Base-by-base conservation (phyloP, 441 rosid species). In the Viola pubescens region DNA sequence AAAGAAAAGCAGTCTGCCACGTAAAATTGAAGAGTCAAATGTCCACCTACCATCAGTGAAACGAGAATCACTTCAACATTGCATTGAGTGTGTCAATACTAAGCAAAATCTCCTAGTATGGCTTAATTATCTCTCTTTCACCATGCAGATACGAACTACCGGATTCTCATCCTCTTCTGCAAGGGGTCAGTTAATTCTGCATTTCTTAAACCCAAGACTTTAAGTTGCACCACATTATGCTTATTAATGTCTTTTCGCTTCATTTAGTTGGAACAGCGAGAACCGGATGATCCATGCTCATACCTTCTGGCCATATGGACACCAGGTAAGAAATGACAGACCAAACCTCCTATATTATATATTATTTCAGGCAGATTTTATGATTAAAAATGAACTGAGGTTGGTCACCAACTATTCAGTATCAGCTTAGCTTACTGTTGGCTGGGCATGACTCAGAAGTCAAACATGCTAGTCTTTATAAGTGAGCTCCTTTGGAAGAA, bases 291-390 rank as follows among this genome's bases (percentile, higher is more conserved):
- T 59, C 98, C 94, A 58, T 82, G 92, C 67, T 87, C 97, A 53
- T 94, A 91, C 70, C 98, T 94, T 59, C 81, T 94, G 43, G 97
- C 95, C 39, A 88, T 94, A 66, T 94, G 98, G 98, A 80, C 92
- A 60, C 98, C 99, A 63, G 99, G 99, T 87, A 66, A 53, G 55
- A 26, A 14, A 53, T 4, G 53, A 54, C 38, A 60, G 39, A 12
- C 26, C 40, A 16, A 48, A 53, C 16, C 53, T 49, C 16, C 51
- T 37, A 42, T 38, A 3, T 16, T 37, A 37, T 26, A 26, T 40
- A 14, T 60, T 64, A 40, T 9, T 58, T 53, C n/a, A 14, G 41
- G 51, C 55, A 57, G 9, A 47, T 46, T 46, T 46, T 8, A 12
- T 12, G 4, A 9, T 45, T 8, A 6, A 9, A 34, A 48, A 4